These are phyloP conservation scores for Claviceps citrina DNA, from an alignment of 2,329 filamentous ascomycete genomes.

Conservation along the genomic window DNA sequence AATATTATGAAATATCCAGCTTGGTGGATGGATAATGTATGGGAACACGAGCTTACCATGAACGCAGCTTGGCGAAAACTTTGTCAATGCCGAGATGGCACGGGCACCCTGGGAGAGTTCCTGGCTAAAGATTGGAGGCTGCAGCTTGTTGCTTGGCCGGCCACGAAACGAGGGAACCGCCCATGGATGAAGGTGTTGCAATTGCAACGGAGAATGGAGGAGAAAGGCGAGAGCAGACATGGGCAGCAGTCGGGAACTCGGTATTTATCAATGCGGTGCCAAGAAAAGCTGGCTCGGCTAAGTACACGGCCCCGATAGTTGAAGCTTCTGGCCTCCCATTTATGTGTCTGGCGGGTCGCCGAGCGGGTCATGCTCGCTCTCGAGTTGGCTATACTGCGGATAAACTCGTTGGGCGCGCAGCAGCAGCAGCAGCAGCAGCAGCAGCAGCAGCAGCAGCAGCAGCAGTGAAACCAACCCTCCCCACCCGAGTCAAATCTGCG, in stretches of 20 bases:
- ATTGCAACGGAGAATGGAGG: too few species aligned
- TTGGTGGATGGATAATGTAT: too few species aligned
- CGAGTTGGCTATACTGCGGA: too few species aligned
- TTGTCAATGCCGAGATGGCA: too few species aligned
- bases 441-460: not conserved
- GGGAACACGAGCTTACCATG: slow-evolving; percentile 5
- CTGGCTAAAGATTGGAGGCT: too few species aligned
- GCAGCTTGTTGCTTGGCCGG: not conserved
- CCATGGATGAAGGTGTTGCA: not conserved
- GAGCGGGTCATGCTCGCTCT: too few species aligned
- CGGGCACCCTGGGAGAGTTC: too few species aligned
- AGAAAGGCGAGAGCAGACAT: too few species aligned
- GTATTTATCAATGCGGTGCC: too few species aligned
- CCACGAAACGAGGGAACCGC: not conserved
- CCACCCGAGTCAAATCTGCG: slow-evolving; percentile 15
- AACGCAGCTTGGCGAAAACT: not conserved
- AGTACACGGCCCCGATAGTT: slow-evolving; percentile 9
- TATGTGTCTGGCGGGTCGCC: slow-evolving; percentile 15
- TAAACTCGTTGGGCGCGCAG: too few species aligned
- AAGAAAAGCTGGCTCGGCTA: slow-evolving; percentile 2
- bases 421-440: too few species aligned
- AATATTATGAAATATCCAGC: too few species aligned
- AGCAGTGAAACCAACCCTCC: not conserved
- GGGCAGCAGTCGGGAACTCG: not conserved
- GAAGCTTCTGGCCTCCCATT: slow-evolving; percentile 10